Conservation (phyloP, 192 early-diverging fungal species). For the Oehlia diaphana region DNA sequence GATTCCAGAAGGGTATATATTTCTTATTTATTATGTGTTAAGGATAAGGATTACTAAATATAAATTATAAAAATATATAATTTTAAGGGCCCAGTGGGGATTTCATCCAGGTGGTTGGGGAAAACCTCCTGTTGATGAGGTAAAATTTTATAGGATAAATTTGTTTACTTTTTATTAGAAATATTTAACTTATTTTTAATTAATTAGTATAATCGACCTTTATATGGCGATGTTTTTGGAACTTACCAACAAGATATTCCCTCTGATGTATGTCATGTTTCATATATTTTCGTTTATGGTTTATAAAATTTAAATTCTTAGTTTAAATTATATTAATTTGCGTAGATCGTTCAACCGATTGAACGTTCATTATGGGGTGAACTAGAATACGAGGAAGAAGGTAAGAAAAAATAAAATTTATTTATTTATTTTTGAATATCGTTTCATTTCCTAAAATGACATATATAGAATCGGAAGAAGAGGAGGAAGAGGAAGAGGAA, state of each 20-base stretch:
- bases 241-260: conserved; percentile 52
- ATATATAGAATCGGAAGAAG: conserved; percentile 58
- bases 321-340: background rate
- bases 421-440: background rate
- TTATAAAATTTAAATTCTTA: background rate
- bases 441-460: background rate
- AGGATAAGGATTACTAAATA: background rate
- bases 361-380: conserved; percentile 89
- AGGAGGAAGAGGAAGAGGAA: conserved; percentile 66
- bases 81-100: conserved; percentile 88
- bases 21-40: background rate
- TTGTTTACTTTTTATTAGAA: background rate
- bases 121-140: conserved; percentile 78
- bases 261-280: conserved; percentile 47
- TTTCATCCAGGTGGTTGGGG: conserved; percentile 97
- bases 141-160: conserved; percentile 17
- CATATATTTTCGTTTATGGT: background rate
- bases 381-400: conserved; percentile 75
- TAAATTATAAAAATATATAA: too few species aligned
- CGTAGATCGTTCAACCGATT: conserved; percentile 60
- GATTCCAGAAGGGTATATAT: conserved; percentile 72
- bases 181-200: background rate
- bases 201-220: conserved; percentile 74
- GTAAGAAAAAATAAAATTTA: conserved; percentile 29
- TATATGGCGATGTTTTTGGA: conserved; percentile 97